A percentile compares a stretch with the other conserved stretches of the same genome.
Conservation (phyloP, 139 green algal species). For the Chlorella vulgaris region DNA sequence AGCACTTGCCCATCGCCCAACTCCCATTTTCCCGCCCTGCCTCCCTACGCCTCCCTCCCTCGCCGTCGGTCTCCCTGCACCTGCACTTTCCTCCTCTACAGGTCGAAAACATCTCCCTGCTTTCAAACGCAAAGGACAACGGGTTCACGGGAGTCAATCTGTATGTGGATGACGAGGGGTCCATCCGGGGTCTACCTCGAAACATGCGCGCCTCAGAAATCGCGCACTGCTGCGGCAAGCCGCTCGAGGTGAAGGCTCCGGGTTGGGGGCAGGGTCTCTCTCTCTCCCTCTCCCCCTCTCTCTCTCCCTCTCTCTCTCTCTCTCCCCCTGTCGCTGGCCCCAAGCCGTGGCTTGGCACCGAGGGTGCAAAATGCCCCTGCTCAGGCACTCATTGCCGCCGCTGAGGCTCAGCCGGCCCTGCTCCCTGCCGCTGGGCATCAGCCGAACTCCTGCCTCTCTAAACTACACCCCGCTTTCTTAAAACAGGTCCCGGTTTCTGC, state of each 20-base stretch:
- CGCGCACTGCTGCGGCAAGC: slow-evolving; percentile 66
- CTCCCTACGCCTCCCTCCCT: background rate
- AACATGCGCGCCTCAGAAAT: slow-evolving; percentile 81
- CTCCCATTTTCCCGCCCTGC: background rate
- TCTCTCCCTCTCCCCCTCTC: background rate
- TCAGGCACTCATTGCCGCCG: no score
- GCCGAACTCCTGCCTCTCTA: no score
- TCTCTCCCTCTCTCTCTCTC: background rate
- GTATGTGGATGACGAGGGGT: slow-evolving; percentile 84
- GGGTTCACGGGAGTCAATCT: slow-evolving; percentile 77
- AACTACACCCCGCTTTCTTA: no score
- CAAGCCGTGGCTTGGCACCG: background rate
- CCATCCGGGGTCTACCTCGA: slow-evolving; percentile 62
- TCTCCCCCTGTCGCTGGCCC: background rate
- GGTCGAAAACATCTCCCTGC: slow-evolving; percentile 79
- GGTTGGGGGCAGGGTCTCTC: background rate
- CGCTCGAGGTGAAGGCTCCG: slow-evolving; percentile 78
- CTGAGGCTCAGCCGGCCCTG: no score
- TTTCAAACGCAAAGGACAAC: slow-evolving; percentile 68
- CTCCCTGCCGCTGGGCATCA: no score
- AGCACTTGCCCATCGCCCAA: no score
- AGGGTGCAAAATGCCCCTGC: no score
- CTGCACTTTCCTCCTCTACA: background rate
- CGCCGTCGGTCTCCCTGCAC: no score
- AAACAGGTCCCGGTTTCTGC: no score